Conservation (phyloP, 2,329 filamentous ascomycete species). For the Geoglossum cookeanum region DNA sequence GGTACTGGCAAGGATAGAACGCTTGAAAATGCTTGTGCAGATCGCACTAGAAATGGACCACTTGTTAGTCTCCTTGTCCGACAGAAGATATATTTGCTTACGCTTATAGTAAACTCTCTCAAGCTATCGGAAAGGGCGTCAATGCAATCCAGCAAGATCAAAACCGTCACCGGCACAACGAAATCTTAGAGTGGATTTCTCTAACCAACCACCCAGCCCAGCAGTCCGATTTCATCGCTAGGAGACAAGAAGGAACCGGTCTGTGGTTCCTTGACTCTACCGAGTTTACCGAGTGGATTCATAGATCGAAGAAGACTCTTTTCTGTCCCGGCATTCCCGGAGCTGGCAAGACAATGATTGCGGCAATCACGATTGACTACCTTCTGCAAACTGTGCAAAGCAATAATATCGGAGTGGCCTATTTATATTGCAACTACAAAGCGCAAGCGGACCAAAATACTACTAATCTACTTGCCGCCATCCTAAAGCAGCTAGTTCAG, state of each 20-base stretch:
- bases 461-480: not conserved
- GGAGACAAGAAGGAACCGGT: conserved; percentile 7
- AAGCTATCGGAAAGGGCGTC: not conserved
- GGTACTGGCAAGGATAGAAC: not conserved
- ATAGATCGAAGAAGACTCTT: conserved; percentile 7
- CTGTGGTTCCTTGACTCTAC: conserved; percentile 12
- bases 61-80: not conserved
- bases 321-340: conserved; percentile 15
- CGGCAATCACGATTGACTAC: conserved; percentile 11
- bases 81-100: not conserved
- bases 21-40: not conserved
- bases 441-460: not conserved
- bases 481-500: not conserved
- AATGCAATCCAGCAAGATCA: not conserved
- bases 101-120: not conserved
- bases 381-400: not conserved
- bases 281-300: conserved; percentile 9
- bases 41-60: not conserved
- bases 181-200: conserved; percentile 9
- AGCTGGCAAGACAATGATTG: conserved; percentile 15
- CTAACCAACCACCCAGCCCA: conserved; percentile 7
- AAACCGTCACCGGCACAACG: not conserved
- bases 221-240: conserved; percentile 9
- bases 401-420: conserved; percentile 14
- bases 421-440: conserved; percentile 14